These are phyloP conservation scores for Schizochytrium sp. DNA, from an alignment of 108 stramenopile species.

Conservation along the genomic window DNA sequence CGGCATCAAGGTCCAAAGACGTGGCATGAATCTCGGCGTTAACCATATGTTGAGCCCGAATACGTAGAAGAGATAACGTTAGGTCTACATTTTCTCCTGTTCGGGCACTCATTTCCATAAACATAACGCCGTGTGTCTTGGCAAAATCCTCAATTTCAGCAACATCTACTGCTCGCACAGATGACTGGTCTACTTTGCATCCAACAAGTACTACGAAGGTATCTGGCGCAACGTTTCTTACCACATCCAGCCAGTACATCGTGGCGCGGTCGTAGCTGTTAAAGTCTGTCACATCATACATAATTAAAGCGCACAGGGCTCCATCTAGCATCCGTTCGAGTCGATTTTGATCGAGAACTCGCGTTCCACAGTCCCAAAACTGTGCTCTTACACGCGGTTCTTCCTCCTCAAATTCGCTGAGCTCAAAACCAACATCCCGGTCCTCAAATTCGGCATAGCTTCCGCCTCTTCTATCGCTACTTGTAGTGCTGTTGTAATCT, in stretches of 20 bases:
- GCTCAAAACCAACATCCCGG: not conserved
- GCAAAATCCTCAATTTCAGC: conserved; percentile 17
- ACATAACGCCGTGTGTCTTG: not conserved
- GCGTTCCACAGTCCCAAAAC: conserved; percentile 46
- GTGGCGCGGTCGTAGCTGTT: conserved; percentile 41
- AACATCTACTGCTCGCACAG: not conserved
- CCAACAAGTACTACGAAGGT: conserved; percentile 15
- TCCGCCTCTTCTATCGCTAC: too few relatives aligned
- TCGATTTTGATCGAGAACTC: not conserved
- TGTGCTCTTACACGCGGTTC: not conserved
- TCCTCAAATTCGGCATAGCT: not conserved
- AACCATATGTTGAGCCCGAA: conserved; percentile 19
- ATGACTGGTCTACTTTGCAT: conserved; percentile 35
- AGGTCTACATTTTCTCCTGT: conserved; percentile 33
- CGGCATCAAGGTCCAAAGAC: not conserved
- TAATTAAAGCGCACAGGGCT: conserved; percentile 21
- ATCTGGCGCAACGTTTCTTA: not conserved
- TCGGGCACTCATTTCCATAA: conserved; percentile 48
- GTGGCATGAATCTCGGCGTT: not conserved
- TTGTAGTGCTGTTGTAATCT: too few relatives aligned
- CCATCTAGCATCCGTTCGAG: conserved; percentile 49
- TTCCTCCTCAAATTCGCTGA: not conserved
- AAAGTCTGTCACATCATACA: conserved; percentile 34
- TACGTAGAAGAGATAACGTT: conserved; percentile 15
- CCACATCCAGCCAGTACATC: conserved; percentile 19